These are phyloP conservation scores for Phycomyces nitens DNA, from an alignment of 192 early-diverging fungal genomes.

Conservation along the genomic window DNA sequence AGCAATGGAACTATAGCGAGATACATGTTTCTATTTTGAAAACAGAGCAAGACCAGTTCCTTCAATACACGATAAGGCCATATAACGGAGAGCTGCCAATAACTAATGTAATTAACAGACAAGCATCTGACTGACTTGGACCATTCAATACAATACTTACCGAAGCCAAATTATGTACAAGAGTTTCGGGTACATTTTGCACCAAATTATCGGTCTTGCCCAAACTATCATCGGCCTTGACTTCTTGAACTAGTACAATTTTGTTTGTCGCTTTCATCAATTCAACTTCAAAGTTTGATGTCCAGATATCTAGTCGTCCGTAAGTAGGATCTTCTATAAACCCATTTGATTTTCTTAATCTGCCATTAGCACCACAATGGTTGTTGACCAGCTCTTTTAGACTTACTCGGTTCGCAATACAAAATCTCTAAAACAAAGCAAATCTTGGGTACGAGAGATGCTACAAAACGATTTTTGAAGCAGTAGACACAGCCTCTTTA, in stretches of 20 bases:
- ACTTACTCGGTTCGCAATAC: background rate
- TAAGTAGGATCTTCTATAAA: background rate
- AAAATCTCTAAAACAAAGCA: background rate
- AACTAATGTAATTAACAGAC: background rate
- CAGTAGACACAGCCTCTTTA: background rate
- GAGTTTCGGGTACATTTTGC: background rate
- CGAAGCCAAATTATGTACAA: background rate
- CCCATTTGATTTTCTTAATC: background rate
- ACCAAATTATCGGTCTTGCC: background rate
- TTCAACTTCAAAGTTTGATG: background rate
- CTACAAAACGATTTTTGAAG: background rate
- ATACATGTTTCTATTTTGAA: slow-evolving; percentile 13
- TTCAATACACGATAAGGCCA: slow-evolving; percentile 14
- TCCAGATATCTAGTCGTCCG: background rate
- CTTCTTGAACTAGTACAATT: background rate
- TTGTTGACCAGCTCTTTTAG: background rate
- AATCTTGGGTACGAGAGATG: background rate
- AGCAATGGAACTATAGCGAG: slow-evolving; percentile 7
- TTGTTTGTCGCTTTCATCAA: slow-evolving; percentile 10
- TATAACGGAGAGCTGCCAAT: slow-evolving; percentile 11
- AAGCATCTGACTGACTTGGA: no score
- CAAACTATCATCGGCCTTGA: background rate
- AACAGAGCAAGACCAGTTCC: slow-evolving; percentile 3
- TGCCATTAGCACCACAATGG: background rate
- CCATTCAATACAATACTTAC: background rate